These are phyloP conservation scores for Hemileccinum impolitum DNA, from an alignment of 768 basidiomycete species.

Conservation along the genomic window DNA sequence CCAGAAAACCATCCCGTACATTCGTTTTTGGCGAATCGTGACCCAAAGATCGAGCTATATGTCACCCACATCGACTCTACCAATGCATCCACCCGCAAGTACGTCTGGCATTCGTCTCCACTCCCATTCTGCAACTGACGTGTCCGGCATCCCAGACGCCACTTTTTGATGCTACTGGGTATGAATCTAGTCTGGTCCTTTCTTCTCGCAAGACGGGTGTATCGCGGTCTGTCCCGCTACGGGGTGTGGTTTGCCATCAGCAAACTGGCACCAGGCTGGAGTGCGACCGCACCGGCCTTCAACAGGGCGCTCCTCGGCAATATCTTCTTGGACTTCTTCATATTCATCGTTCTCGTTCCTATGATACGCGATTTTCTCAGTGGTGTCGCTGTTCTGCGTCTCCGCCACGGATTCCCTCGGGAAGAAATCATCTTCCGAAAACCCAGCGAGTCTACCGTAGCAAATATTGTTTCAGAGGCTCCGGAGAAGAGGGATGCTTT, in stretches of 20 bases:
- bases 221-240: slow-evolving; percentile 25
- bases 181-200: slow-evolving; percentile 26
- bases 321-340: slow-evolving; percentile 22
- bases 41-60: slow-evolving; percentile 24
- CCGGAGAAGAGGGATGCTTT: slow-evolving; percentile 26
- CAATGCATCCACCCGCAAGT: slow-evolving; percentile 22
- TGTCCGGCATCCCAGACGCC: slow-evolving; percentile 15
- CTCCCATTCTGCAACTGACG: slow-evolving; percentile 4
- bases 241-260: slow-evolving; percentile 27
- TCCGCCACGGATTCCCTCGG: slow-evolving; percentile 26
- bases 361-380: slow-evolving; percentile 22
- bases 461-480: slow-evolving; percentile 21
- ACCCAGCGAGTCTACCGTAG: slow-evolving; percentile 25
- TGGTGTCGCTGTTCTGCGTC: slow-evolving; percentile 19
- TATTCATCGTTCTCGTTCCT: slow-evolving; percentile 25
- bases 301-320: slow-evolving; percentile 23
- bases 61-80: slow-evolving; percentile 28
- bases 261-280: slow-evolving; percentile 14
- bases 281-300: slow-evolving; percentile 13
- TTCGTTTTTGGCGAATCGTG: slow-evolving; percentile 17
- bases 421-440: slow-evolving; percentile 31
- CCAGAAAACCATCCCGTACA: slow-evolving; percentile 26
- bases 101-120: slow-evolving; percentile 1
- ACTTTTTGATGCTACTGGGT: slow-evolving; percentile 25
- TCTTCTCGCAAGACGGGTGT: slow-evolving; percentile 22